These are phyloP conservation scores for Recurvomyces mirabilis DNA, from an alignment of 495 filamentous ascomycete species.

Conservation along the genomic window DNA sequence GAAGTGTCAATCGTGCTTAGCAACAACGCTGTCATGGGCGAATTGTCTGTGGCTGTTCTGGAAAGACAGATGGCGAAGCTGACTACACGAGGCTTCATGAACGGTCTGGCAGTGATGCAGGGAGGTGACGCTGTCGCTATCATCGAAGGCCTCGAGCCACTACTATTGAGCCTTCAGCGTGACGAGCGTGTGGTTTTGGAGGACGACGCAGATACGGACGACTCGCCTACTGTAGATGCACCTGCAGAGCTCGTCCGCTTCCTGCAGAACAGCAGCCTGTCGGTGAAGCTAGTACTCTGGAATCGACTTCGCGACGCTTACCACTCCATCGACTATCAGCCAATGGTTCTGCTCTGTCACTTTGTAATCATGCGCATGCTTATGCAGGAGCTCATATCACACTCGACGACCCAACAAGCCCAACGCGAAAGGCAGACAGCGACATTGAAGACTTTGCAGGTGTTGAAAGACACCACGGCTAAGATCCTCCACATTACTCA, in stretches of 20 bases:
- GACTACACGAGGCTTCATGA: slow-evolving; percentile 93
- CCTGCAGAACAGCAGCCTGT: slow-evolving; percentile 64
- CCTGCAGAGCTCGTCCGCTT: slow-evolving; percentile 65
- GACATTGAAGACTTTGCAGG: slow-evolving; percentile 63
- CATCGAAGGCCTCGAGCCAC: slow-evolving; percentile 86
- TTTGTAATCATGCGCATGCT: slow-evolving; percentile 75
- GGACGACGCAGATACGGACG: slow-evolving; percentile 8
- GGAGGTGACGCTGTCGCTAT: slow-evolving; percentile 62
- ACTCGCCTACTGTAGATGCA: background rate
- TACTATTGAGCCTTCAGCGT: slow-evolving; percentile 48
- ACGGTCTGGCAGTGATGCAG: slow-evolving; percentile 60
- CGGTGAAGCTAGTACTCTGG: slow-evolving; percentile 78
- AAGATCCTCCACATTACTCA: slow-evolving; percentile 54
- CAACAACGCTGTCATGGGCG: slow-evolving; percentile 82
- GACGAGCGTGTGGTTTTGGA: slow-evolving; percentile 18
- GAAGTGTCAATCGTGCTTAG: slow-evolving; percentile 50
- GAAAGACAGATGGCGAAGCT: slow-evolving; percentile 84
- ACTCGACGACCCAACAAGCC: slow-evolving; percentile 48
- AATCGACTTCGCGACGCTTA: slow-evolving; percentile 79
- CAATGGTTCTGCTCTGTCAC: slow-evolving; percentile 77
- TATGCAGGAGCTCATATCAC: slow-evolving; percentile 55
- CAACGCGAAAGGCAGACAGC: slow-evolving; percentile 51
- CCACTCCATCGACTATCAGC: slow-evolving; percentile 63
- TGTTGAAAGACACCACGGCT: slow-evolving; percentile 61
- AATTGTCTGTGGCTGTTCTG: slow-evolving; percentile 67